Base-by-base conservation (phyloP, 139 green algal genomes). In the Picochlorum sp. region DNA sequence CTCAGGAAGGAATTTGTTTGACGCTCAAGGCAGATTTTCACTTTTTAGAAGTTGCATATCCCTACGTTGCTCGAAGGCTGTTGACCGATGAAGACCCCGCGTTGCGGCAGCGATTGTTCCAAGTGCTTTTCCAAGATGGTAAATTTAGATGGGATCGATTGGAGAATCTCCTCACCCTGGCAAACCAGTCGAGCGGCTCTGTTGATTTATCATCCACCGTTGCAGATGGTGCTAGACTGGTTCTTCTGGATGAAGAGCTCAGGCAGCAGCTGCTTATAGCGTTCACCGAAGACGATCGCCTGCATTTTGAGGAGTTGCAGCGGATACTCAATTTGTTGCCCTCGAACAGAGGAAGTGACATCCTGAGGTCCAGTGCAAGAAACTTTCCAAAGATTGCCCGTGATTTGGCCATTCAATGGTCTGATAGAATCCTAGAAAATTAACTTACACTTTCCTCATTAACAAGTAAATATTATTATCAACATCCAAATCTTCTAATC, bases 1-100 rank as follows among this genome's bases (percentile, higher is more conserved):
- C 78, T 18, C 78, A 85, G 77, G 94, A 99, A 84, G 94, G 94
- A 69, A 98, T 99, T 79, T 99, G 94, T 86, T 85, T 99, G 74
- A 97, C 86, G 24, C 76, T 99, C 47, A 68, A 96, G 55, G 92
- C 89, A 18, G 67, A 86, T 34, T 99, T 99, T 81, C 92, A 96
- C 73, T 99, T 99, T 73, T 78, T 98, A 69, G 90, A 96, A 75
- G 88, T 92, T 23, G 83, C 85, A 14, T 92, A 94, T 76, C 86
- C 86, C 18, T 78, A 78, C 49, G 54, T 78, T 1, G 71, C 71
- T 44, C 85, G 37, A 60, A 74, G 92, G 2, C 77, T 99, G 70
- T 79, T 99, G 9, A 99, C 94, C 1, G 94, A 98, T 54, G 83
- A 94, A 56, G 91, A 98, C 80, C 92, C 92, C 0, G 80, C 84